Evolutionary conservation across 805 yeast genomes (phyloP), one percentile per base, ranked within the genome.

Genomic region (Metschnikowia corniflorae): DNA sequence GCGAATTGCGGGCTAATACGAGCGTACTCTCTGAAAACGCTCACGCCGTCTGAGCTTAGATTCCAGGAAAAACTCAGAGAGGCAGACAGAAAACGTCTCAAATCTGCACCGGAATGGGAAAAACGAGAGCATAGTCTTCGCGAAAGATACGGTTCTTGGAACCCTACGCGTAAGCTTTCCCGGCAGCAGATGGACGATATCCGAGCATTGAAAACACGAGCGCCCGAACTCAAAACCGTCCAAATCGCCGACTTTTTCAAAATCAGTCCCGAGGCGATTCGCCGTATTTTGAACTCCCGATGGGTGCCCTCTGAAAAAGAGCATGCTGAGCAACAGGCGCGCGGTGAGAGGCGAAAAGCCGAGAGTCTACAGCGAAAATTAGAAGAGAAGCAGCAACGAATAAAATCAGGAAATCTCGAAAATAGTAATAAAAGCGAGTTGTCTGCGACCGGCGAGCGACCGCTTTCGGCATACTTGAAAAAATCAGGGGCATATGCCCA

Each of bases 261-360:
- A 32, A 71, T 86, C 5, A 82, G 93, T 1, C 91, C 94, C 1
- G 94, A 88, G 47, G 85, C 89, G 0, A 74, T 88, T 2, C 67
- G 95, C 40, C 73, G 95, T 44, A 86, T 89, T 14, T 55, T 89
- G 46, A 80, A 77, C 54, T 80, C 91, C 5, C 77, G 71, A 25
- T 89, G 95, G 94, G 60, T 56, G 13, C 95, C 96, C 0, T 66
- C 58, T 4, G 70, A 63, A 1, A 70, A 68, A n/a, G 85, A 80
- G 41, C 71, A 65, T 26, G 69, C 58, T 5, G 57, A 51, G 19
- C 54, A 71, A 13, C 58, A 65, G 21, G 60, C 61, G 13, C 69
- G 91, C 44, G 82, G 86, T 79, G 57, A 55, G 29, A 49, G 44
- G 26, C 37, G 51, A 8, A 48, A 48, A 33, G 33, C 52, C 35